Evolutionary conservation across 2,329 filamentous ascomycete species (phyloP).

Genomic region (Chaetothyriales sp.): DNA sequence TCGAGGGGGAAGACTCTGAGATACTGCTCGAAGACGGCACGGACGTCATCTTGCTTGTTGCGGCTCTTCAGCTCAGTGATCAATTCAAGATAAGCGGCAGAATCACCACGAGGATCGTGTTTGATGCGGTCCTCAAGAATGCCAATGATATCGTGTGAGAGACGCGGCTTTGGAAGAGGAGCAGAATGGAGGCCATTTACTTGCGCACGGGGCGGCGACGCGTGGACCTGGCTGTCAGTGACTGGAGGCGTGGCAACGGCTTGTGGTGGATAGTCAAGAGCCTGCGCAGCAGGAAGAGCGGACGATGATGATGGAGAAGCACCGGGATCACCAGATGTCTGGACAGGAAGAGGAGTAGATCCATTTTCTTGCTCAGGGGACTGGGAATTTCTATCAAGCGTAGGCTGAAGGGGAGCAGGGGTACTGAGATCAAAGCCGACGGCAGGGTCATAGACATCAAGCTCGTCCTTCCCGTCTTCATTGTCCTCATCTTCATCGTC

Average conservation of each 20-base stretch:
- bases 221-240: conserved; percentile 11
- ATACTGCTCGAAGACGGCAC: conserved; percentile 72
- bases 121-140: conserved; percentile 81
- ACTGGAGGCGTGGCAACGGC: conserved; percentile 32
- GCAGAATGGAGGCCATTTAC: conserved; percentile 18
- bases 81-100: conserved; percentile 79
- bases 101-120: conserved; percentile 82
- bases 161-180: conserved; percentile 36
- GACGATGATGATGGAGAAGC: conserved; percentile 31
- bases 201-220: conserved; percentile 12
- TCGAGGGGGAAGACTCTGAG: conserved; percentile 77
- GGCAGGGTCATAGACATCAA: conserved; percentile 20
- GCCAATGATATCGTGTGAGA: conserved; percentile 60
- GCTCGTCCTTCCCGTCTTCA: conserved; percentile 17
- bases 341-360: conserved; percentile 24
- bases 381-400: conserved; percentile 35
- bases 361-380: conserved; percentile 46
- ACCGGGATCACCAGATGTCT: conserved; percentile 37
- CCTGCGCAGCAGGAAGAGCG: conserved; percentile 21
- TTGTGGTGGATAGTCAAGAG: conserved; percentile 27
- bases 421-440: conserved; percentile 14
- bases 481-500: conserved; percentile 41
- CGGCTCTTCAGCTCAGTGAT: conserved; percentile 73
- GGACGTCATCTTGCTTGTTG: conserved; percentile 67
- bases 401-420: conserved; percentile 10